phyloP scores from a whole-genome alignment of 441 rosid species.

The Flueggea neowawraea region DNA sequence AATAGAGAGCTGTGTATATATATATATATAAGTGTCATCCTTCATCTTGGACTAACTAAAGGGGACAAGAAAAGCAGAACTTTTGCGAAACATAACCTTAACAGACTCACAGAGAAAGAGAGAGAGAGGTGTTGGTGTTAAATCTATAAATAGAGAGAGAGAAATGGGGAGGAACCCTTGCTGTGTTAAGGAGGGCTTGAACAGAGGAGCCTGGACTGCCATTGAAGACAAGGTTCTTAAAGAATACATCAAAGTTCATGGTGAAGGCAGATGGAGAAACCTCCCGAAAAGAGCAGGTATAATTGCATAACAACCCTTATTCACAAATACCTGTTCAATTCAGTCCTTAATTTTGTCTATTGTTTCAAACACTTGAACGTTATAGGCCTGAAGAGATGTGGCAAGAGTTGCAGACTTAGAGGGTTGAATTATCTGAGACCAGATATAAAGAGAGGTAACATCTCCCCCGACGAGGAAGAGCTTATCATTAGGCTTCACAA shows the following conservation, averaged over 20 bases:
- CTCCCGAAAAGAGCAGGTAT: constrained; percentile 51
- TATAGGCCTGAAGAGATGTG: constrained; percentile 40
- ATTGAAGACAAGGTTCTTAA: constrained; percentile 47
- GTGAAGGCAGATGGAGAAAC: constrained; percentile 64
- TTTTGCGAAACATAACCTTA: too few species aligned
- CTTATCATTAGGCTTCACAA: constrained; percentile 46
- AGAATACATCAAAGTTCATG: constrained; percentile 37
- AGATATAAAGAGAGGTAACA: constrained; percentile 49
- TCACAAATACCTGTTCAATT: too few species aligned
- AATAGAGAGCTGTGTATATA: too few species aligned
- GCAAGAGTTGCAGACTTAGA: constrained; percentile 51
- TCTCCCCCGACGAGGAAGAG: constrained; percentile 41
- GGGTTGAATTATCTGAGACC: constrained; percentile 52
- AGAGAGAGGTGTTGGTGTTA: neutral
- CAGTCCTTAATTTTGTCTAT: neutral
- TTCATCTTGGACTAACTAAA: too few species aligned
- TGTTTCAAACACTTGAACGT: neutral
- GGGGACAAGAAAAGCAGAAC: too few species aligned
- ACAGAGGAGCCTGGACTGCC: constrained; percentile 61
- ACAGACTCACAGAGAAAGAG: neutral
- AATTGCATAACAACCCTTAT: neutral
- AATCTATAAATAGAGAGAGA: too few species aligned
- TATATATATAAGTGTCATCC: too few species aligned
- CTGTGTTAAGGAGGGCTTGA: constrained; percentile 38
- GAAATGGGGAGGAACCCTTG: constrained; percentile 28